Evolutionary conservation across 768 basidiomycete species (phyloP), one percentile per base, ranked within the genome.

Genomic region (Termitomyces sp.): DNA sequence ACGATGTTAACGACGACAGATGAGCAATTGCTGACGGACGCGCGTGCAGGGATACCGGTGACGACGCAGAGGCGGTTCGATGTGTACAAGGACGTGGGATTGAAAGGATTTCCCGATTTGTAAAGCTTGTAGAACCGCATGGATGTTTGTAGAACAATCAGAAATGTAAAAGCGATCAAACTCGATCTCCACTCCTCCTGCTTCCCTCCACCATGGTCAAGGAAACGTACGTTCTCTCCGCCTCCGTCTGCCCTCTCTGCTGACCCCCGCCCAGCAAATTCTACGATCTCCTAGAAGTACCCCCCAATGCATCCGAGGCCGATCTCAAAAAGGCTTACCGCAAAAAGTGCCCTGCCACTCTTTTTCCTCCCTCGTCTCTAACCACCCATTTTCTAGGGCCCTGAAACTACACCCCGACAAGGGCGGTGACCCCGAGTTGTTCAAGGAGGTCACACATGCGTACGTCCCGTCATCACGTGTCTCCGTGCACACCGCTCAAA

Each of bases 401-500:
- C 73, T 95, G 50, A 84, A 89, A 56, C 74, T 93, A 62, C 92
- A 95, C 69, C 92, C 92, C 21, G 92, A 95, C 81, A 95, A 95
- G 75, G 94, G 95, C 46, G 95, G 95, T 56, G 95, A 97, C 66
- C 94, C 94, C 25, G 96, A 98, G 72, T 73, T 90, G 53, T 98
- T 98, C 87, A 98, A 98, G 70, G 93, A 98, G 70, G 90, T 98
- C 37, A 95, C 92, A 10, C 92, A 94, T 77, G 92, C 92, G 89
- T 94, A 79, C 60, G 92, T 81, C n/a, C 23, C 31, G 17, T 17
- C 9, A 57, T 57, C 56, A 54, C 49, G 48, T 54, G 56, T 46
- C 52, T n/a, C 51, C 38, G 16, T 53, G 35, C 23, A 25, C 46
- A 59, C 19, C 35, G 50, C 43, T 57, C 48, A 57, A 40, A 59